Percentiles rank a stretch among this genome's conserved stretches.
Evolutionary conservation across 768 basidiomycete species (phyloP).

Genomic region (Piloderma croceum): DNA sequence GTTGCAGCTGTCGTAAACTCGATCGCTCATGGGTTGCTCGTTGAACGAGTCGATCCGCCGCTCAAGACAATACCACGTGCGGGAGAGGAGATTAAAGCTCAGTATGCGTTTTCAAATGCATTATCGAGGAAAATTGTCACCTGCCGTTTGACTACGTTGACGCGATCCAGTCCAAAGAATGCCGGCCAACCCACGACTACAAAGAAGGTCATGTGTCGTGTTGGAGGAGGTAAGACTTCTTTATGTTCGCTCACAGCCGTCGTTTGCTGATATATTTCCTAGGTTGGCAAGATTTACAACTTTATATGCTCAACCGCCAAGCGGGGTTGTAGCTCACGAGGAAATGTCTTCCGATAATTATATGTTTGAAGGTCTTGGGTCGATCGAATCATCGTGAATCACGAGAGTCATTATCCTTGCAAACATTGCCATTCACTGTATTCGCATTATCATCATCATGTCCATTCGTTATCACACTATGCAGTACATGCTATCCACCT

Average conservation of each 20-base stretch:
- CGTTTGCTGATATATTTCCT: constrained; percentile 3
- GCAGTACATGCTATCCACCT: background rate
- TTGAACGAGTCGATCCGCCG: constrained; percentile 79
- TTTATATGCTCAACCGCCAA: constrained; percentile 74
- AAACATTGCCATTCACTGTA: background rate
- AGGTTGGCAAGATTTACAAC: constrained; percentile 78
- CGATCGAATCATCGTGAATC: too few relatives aligned
- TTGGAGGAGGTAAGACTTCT: constrained; percentile 67
- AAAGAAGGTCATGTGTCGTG: constrained; percentile 89
- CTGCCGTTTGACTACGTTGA: constrained; percentile 70
- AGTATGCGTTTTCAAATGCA: constrained; percentile 75
- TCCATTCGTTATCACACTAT: background rate
- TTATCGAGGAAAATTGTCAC: constrained; percentile 71
- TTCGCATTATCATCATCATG: background rate
- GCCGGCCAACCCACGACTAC: constrained; percentile 37
- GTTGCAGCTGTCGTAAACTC: constrained; percentile 72
- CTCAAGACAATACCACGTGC: constrained; percentile 58
- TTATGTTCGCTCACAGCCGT: constrained; percentile 1
- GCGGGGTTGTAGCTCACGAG: constrained; percentile 45
- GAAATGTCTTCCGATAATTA: background rate
- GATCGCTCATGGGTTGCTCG: constrained; percentile 67
- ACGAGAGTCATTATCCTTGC: too few relatives aligned
- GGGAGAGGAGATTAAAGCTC: constrained; percentile 76
- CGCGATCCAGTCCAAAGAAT: constrained; percentile 37
- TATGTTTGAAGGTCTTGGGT: too few relatives aligned